These are phyloP conservation scores for Elaeis oleifera DNA, from an alignment of 202 grass and related monocot species.

Conservation along the genomic window DNA sequence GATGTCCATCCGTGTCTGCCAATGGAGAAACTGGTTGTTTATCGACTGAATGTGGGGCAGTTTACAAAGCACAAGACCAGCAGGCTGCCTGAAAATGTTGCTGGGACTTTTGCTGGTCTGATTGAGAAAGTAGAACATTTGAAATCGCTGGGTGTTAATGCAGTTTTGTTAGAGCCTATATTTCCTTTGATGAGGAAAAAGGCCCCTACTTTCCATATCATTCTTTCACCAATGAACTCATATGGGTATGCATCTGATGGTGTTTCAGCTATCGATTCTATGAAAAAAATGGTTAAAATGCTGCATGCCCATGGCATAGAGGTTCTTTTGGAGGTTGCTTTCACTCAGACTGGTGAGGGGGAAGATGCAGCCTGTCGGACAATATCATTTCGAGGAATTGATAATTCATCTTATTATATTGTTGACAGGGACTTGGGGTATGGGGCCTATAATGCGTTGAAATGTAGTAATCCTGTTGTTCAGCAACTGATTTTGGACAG, in stretches of 20 bases:
- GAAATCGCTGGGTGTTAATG: slow-evolving; percentile 61
- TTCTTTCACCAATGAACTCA: slow-evolving; percentile 54
- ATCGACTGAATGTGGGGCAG: slow-evolving; percentile 65
- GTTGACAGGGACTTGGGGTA: slow-evolving; percentile 27
- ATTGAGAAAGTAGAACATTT: slow-evolving; percentile 55
- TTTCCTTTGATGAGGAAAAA: slow-evolving; percentile 67
- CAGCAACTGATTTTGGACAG: slow-evolving; percentile 87
- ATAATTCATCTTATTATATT: slow-evolving; percentile 65
- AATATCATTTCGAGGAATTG: slow-evolving; percentile 66
- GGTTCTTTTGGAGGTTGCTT: slow-evolving; percentile 79
- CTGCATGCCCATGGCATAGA: slow-evolving; percentile 74
- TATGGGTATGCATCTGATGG: slow-evolving; percentile 25
- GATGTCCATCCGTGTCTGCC: slow-evolving; percentile 45
- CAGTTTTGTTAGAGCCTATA: slow-evolving; percentile 74
- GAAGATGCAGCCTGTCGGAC: slow-evolving; percentile 40
- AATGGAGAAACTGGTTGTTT: slow-evolving; percentile 76
- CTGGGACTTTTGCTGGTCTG: slow-evolving; percentile 51
- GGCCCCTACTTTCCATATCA: slow-evolving; percentile 80
- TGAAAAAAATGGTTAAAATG: slow-evolving; percentile 89
- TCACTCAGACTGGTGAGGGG: slow-evolving; percentile 60
- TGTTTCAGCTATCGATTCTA: slow-evolving; percentile 47
- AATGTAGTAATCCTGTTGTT: slow-evolving; percentile 56
- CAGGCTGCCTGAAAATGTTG: slow-evolving; percentile 21
- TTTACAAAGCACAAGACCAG: slow-evolving; percentile 54
- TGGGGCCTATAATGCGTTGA: slow-evolving; percentile 33